Base-by-base conservation (phyloP, 73 alveolate species). In the Effrenium voratum region DNA sequence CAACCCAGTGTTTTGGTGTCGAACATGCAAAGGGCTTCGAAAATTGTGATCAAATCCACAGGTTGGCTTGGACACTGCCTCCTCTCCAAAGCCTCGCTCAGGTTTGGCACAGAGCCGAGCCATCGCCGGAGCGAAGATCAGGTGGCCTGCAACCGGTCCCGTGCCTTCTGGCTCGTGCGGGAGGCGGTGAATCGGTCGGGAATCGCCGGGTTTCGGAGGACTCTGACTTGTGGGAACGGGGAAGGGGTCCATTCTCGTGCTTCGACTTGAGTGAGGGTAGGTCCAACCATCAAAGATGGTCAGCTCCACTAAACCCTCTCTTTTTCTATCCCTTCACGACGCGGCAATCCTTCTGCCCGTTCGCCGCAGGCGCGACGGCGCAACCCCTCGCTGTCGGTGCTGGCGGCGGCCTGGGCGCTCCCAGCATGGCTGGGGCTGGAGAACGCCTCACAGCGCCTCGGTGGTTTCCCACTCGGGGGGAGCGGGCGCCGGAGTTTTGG, bases 51-150 rank as follows among this genome's bases (percentile, higher is more conserved):
- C 19, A 19, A 52, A 52, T 52, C 19, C 19, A 19, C 63, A 52
- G 63, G 8, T 52, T 8, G 63, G 63, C 73, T 6, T 5, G 73
- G 73, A 12, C 73, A 59, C 32, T 59, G 34, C n/a, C 73, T 26
- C 15, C 73, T 26, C 30, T 10, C 73, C 22, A 19, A 28, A 28
- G 13, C 1, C 22, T 6, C 36, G 73, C n/a, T 5, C 50, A 87
- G 95, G 95, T 87, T 87, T 34, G 95, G 95, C 10, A 77, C 70
- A 19, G 85, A 87, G 60, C 95, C 95, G 46, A 87, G 95, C 95
- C 95, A 87, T 47, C 85, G 84, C 28, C 95, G 85, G 13, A 30
- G 16, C 26, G 32, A 49, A 45, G 46, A 87, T 77, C 85, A 87
- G 26, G 4, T 66, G 50, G 57, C n/a, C 44, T 90, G 97, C n/a